Evolutionary conservation across 2,329 filamentous ascomycete genomes (phyloP).

Genomic region (Pseudocercospora musae): DNA sequence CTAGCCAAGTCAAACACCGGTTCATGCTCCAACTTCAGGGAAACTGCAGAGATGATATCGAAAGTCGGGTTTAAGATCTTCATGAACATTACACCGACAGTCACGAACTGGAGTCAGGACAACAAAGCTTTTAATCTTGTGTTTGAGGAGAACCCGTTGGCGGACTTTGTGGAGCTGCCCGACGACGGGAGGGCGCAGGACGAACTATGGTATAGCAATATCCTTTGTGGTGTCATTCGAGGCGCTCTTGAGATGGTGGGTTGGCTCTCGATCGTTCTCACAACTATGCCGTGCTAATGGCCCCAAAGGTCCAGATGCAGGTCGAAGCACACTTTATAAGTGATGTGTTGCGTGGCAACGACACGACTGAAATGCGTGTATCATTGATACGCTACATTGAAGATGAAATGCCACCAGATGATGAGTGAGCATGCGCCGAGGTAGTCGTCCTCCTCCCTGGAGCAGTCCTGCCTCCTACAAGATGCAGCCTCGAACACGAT

Average conservation of each 20-base stretch:
- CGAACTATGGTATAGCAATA: conserved; percentile 98
- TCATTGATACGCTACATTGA: conserved; percentile 91
- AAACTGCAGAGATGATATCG: conserved; percentile 94
- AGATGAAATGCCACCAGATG: conserved; percentile 93
- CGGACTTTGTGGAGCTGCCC: conserved; percentile 94
- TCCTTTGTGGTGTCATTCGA: conserved; percentile 86
- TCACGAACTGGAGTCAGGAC: conserved; percentile 94
- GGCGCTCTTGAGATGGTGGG: conserved; percentile 92
- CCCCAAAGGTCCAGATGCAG: conserved; percentile 81
- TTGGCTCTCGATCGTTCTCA: conserved; percentile 2
- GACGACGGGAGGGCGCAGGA: conserved; percentile 95
- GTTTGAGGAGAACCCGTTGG: conserved; percentile 94
- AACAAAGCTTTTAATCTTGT: conserved; percentile 94
- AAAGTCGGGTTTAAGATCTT: conserved; percentile 99
- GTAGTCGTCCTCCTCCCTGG: not conserved
- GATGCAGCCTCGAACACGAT: not conserved
- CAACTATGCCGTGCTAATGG: conserved; percentile 11
- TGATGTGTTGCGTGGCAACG: conserved; percentile 86
- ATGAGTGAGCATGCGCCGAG: conserved; percentile 53
- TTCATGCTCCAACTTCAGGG: conserved; percentile 85
- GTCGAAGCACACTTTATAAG: conserved; percentile 96
- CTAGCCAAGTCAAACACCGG: conserved; percentile 91
- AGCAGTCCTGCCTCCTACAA: not conserved
- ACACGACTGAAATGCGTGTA: conserved; percentile 95
- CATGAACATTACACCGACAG: conserved; percentile 87